Evolutionary conservation across 1,139 yeast species (phyloP), one percentile per base, ranked within the genome.

Genomic region (Ogataea hybrid): DNA sequence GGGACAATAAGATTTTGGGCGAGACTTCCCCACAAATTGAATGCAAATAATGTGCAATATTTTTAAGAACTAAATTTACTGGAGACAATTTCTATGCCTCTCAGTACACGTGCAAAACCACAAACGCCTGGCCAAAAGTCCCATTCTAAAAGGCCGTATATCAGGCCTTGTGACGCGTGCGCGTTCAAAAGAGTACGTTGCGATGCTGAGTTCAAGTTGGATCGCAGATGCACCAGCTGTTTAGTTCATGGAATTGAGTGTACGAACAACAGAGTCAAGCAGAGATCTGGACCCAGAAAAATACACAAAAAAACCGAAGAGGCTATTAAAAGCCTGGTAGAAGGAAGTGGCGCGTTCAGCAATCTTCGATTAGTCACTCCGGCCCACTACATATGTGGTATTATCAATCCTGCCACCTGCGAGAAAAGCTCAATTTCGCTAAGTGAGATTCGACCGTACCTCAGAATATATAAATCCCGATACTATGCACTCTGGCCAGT

Each of bases 401-500:
- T 28, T 2, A 10, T 17, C 20, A 16, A 16, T 8, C 21, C 8
- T 7, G 21, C 31, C 17, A 28, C 31, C n/a, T 28, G 16, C 11
- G 31, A 28, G 15, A 28, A 6, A 2, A 28, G 15, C 31, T 15
- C 31, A 11, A 14, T 28, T 1, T 28, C 31, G 11, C 15, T 28
- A 3, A 16, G n/a, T 6, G 18, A 28, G 31, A 15, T 28, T 15
- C 31, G 31, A 6, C 31, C 31, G 10, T 17, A 15, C 8, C n/a
- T 28, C 20, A 28, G 7, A 10, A 16, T 28, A 2, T 28, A 15
- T 7, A 15, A 15, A 15, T 12, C 15, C n/a, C 31, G 31, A 16
- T 28, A 28, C 21, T 28, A 28, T 28, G 31, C 31, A 6, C 31
- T 28, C 17, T 28, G 31, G 31, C 31, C 31, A 6, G 20, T 28